Evolutionary conservation across 2,329 filamentous ascomycete genomes (phyloP).

Genomic region (Chaetoscypha palmicola): DNA sequence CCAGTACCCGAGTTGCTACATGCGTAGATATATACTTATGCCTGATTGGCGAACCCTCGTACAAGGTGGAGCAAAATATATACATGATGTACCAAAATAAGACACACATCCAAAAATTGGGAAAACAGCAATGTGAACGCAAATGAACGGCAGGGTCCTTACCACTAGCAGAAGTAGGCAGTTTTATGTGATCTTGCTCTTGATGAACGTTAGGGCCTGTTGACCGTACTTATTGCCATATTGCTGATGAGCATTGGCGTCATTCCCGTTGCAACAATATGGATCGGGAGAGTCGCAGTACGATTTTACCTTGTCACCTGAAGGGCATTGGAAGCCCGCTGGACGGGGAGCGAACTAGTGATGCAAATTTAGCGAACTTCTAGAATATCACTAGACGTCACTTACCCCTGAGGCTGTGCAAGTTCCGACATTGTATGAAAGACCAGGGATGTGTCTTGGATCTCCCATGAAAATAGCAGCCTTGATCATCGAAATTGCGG

Average conservation of each 20-base stretch:
- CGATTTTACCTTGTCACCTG: slow-evolving; percentile 47
- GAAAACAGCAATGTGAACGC: no score
- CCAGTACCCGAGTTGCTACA: no score
- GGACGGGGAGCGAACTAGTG: slow-evolving; percentile 49
- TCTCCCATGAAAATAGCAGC: slow-evolving; percentile 60
- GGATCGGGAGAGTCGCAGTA: slow-evolving; percentile 55
- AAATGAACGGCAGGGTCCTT: no score
- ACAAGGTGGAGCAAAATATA: no score
- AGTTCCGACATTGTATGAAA: slow-evolving; percentile 55
- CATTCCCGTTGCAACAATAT: slow-evolving; percentile 55
- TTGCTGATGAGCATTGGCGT: slow-evolving; percentile 47
- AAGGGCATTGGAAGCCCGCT: slow-evolving; percentile 46
- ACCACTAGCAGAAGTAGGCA: no score
- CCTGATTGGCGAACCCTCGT: no score
- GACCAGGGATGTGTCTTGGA: slow-evolving; percentile 48
- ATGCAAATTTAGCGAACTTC: background rate
- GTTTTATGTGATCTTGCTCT: slow-evolving; percentile 39
- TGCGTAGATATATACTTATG: no score
- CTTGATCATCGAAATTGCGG: slow-evolving; percentile 49
- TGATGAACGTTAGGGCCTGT: slow-evolving; percentile 49
- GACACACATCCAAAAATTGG: no score
- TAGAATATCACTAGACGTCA: slow-evolving; percentile 12
- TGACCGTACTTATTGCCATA: slow-evolving; percentile 51
- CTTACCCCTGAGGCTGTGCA: slow-evolving; percentile 52
- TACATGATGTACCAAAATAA: no score